Conservation (phyloP, 2,329 filamentous ascomycete species). For the Aureobasidium sp. region DNA sequence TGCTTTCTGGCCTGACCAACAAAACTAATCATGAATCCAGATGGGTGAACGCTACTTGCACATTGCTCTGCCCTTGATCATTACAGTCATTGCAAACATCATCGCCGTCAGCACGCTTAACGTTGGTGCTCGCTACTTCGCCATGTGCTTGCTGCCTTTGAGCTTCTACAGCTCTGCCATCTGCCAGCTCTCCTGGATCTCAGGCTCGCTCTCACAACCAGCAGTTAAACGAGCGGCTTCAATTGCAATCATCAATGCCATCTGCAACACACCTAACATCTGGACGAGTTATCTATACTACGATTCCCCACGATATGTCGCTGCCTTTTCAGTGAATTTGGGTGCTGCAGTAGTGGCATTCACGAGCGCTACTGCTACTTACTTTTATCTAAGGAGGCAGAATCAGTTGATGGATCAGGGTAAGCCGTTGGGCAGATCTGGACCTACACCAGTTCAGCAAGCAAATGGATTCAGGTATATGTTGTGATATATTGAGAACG, state of each 20-base stretch:
- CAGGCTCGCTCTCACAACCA: slow-evolving; percentile 44
- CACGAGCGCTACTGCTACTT: neutral
- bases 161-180: slow-evolving; percentile 54
- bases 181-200: slow-evolving; percentile 51
- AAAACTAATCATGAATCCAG: slow-evolving; percentile 11
- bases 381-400: slow-evolving; percentile 2
- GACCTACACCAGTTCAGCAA: slow-evolving; percentile 1
- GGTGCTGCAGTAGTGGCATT: slow-evolving; percentile 1
- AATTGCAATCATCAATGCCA: slow-evolving; percentile 48
- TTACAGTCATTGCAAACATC: slow-evolving; percentile 27
- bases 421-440: neutral
- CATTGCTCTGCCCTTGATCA: slow-evolving; percentile 25
- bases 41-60: slow-evolving; percentile 36
- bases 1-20: too few species aligned
- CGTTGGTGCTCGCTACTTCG: slow-evolving; percentile 26
- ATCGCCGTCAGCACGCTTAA: slow-evolving; percentile 25
- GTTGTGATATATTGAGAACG: neutral
- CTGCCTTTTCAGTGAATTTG: slow-evolving; percentile 3
- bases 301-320: slow-evolving; percentile 5
- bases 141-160: slow-evolving; percentile 34
- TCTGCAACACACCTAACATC: slow-evolving; percentile 48
- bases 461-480: neutral
- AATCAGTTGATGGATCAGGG: slow-evolving; percentile 8
- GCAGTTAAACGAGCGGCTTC: slow-evolving; percentile 50
- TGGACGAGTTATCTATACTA: slow-evolving; percentile 47